Evolutionary conservation across 176 grass and related monocot species (phyloP).

Genomic region (Oryza nivara): DNA sequence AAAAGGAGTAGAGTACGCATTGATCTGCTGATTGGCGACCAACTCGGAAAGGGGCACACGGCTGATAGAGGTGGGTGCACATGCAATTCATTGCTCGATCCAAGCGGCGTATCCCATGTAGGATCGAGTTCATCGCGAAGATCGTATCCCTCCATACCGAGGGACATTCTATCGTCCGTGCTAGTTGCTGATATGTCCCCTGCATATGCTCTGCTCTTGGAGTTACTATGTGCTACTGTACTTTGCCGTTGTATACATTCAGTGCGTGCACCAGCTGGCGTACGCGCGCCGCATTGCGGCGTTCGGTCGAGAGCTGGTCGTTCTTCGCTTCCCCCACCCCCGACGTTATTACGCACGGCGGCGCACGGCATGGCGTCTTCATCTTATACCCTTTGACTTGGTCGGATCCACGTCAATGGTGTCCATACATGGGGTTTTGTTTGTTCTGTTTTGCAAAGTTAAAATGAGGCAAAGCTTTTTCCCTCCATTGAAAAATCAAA

Average conservation of each 20-base stretch:
- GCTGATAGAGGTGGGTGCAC: not conserved
- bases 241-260: not conserved
- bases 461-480: not conserved
- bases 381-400: no score
- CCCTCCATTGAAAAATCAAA: no score
- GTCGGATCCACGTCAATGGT: no score
- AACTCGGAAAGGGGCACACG: not conserved
- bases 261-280: not conserved
- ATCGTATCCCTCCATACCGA: no score
- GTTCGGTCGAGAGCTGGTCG: not conserved
- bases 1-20: no score
- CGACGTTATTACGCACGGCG: not conserved
- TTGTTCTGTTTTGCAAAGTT: not conserved
- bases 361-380: no score
- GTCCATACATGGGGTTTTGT: no score
- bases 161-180: no score
- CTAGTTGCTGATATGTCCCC: no score
- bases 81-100: not conserved
- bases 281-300: not conserved
- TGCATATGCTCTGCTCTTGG: no score
- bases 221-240: no score
- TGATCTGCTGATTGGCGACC: not conserved
- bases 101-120: not conserved
- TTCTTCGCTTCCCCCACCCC: no score
- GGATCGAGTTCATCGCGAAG: not conserved